Percentiles rank a stretch among this genome's conserved stretches.
phyloP scores from a whole-genome alignment of 371 early-diverging fungal species.

The Mucor plumbeus region DNA sequence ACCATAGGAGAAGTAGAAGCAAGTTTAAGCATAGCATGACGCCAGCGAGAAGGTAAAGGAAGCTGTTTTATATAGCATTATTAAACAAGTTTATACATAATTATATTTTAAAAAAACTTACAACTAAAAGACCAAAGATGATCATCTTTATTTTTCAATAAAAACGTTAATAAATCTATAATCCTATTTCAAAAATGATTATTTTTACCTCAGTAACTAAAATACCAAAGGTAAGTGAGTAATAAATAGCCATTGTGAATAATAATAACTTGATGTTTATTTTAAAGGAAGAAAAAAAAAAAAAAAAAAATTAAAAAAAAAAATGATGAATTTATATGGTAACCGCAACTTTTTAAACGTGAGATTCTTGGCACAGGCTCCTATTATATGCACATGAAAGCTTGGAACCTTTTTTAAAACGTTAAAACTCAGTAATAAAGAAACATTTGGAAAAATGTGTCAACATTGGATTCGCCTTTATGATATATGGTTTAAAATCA shows the following conservation, averaged over 20 bases:
- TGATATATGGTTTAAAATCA: background rate
- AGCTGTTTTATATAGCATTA: slow-evolving; percentile 31
- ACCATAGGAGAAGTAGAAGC: slow-evolving; percentile 46
- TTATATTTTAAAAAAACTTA: slow-evolving; percentile 9
- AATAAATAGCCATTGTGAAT: slow-evolving; percentile 47
- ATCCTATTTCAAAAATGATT: background rate
- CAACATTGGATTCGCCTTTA: background rate
- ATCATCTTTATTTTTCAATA: slow-evolving; percentile 32
- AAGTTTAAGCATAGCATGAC: slow-evolving; percentile 55
- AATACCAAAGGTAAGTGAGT: slow-evolving; percentile 41
- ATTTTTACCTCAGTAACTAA: slow-evolving; percentile 41
- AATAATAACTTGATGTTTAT: background rate
- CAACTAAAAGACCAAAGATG: slow-evolving; percentile 49
- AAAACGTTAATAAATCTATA: background rate
- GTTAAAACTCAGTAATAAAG: background rate
- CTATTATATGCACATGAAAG: background rate
- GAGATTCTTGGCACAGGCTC: background rate
- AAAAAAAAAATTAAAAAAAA: background rate
- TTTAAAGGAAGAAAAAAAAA: background rate
- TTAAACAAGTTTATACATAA: background rate
- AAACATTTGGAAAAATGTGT: background rate
- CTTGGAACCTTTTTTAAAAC: background rate
- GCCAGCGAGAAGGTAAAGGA: slow-evolving; percentile 60
- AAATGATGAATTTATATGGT: background rate
- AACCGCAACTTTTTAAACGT: background rate